Base-by-base conservation (phyloP, 495 filamentous ascomycete genomes). In the Aspergillus ellipticus region DNA sequence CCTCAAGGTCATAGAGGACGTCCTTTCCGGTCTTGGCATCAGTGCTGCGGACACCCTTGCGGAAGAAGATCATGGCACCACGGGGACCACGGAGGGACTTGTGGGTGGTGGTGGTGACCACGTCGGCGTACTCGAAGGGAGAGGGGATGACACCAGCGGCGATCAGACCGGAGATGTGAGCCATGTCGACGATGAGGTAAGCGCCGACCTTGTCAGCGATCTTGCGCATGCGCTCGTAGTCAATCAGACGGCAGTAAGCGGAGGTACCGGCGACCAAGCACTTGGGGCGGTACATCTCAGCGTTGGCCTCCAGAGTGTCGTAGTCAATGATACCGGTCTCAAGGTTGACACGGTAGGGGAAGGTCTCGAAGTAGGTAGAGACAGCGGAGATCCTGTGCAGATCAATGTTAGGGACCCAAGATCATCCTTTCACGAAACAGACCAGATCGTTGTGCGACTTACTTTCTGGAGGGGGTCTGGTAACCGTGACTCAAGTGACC, bases 51-150 rank as follows among this genome's bases (percentile, higher is more conserved):
- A 97, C 89, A 66, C 95, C 95, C 77, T 93, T 95, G 67, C 95
- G 89, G 85, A 90, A 99, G 84, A 99, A 99, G 77, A 99, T 99
- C 95, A 99, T 99, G 69, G 95, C 95, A 70, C 95, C 95, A 75
- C 95, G 89, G 52, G 95, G 95, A 51, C 95, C 95, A 79, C 95
- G 90, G 65, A 99, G 89, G 49, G 92, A 96, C 85, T 99, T 99
- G 85, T 99, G 95, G 48, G 95, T 99, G 55, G 95, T 99, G 54
- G 95, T 99, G 58, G 95, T 99, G 54, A 99, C 95, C 53, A 99
- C 89, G 73, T 97, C 95, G 55, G 93, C 92, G 65, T 96, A 82
- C 60, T 86, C 80, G 79, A 99, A 99, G 24, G 95, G 95, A 51
- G 89, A 90, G 57, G 93, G 90, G 63, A 97, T 96, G 66, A 96